Conservation (phyloP, 169 alveolate genomes). For the Eimeria necatrix region DNA sequence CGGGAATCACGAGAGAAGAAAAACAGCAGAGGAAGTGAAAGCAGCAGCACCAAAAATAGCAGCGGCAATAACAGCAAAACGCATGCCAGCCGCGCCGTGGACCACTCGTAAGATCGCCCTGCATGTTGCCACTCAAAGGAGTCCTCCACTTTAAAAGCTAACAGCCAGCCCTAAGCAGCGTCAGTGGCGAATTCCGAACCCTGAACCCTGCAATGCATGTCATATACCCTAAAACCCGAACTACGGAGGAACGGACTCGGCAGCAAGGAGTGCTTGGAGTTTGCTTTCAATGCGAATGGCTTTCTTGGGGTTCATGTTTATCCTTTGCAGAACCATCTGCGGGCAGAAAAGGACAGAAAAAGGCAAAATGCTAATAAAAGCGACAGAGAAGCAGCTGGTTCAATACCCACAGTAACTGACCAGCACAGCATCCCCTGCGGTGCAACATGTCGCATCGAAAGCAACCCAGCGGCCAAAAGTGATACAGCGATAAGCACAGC, state of each 20-base stretch:
- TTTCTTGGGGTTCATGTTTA: conserved; percentile 62
- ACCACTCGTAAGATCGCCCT: too few relatives aligned
- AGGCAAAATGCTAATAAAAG: neutral
- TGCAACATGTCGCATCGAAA: too few relatives aligned
- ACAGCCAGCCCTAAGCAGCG: neutral
- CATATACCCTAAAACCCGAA: neutral
- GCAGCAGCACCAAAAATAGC: neutral
- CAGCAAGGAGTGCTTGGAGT: conserved; percentile 72
- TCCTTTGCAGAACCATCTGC: conserved; percentile 65
- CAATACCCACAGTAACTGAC: too few relatives aligned
- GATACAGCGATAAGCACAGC: too few relatives aligned
- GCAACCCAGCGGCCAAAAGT: too few relatives aligned
- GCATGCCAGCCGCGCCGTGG: neutral
- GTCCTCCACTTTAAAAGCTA: too few relatives aligned
- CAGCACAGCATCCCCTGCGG: too few relatives aligned
- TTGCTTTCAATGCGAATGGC: conserved; percentile 52
- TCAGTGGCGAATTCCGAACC: neutral
- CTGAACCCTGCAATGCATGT: neutral
- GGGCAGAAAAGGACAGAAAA: neutral
- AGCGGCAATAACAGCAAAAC: neutral
- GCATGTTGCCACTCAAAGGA: too few relatives aligned
- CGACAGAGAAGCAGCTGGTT: too few relatives aligned
- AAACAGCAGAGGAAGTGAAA: neutral
- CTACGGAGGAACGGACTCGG: conserved; percentile 9
- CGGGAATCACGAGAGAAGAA: neutral